phyloP scores from a whole-genome alignment of 2,329 filamentous ascomycete genomes.

The Fusarium algeriense region DNA sequence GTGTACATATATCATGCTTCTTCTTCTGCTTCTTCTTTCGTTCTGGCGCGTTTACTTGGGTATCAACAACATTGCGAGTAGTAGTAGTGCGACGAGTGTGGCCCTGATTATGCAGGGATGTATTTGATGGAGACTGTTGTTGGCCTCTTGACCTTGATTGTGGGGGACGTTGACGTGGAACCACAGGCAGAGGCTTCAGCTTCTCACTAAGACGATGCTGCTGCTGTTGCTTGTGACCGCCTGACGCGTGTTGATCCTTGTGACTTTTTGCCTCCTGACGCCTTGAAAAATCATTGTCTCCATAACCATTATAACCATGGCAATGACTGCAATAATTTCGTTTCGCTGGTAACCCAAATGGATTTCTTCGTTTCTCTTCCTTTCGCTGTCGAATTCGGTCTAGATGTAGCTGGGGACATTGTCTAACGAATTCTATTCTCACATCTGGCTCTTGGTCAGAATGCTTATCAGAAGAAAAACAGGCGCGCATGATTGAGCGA shows the following conservation, averaged over 20 bases:
- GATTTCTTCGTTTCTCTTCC: neutral
- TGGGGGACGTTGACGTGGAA: slow-evolving; percentile 33
- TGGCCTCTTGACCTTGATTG: slow-evolving; percentile 10
- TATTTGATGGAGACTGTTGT: slow-evolving; percentile 10
- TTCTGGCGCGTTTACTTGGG: neutral
- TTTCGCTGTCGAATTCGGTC: neutral
- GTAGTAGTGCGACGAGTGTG: neutral
- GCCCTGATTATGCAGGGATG: slow-evolving; percentile 23
- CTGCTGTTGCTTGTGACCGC: neutral
- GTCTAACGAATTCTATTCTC: neutral
- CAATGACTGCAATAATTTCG: slow-evolving; percentile 1
- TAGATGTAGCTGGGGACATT: neutral
- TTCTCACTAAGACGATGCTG: slow-evolving; percentile 7
- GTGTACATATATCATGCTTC: slow-evolving; percentile 1
- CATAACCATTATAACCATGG: neutral
- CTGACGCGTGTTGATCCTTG: slow-evolving; percentile 22
- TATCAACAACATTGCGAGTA: slow-evolving; percentile 1
- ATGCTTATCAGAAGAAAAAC: slow-evolving; percentile 1
- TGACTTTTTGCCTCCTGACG: slow-evolving; percentile 9
- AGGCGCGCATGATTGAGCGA: slow-evolving; percentile 22
- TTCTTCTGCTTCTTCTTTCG: neutral
- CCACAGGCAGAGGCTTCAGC: slow-evolving; percentile 28
- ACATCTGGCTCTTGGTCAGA: slow-evolving; percentile 22
- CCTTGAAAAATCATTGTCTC: neutral
- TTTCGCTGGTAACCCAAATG: neutral